Conservation (phyloP, 192 early-diverging fungal genomes). For the Gorgonomyces haynaldii region DNA sequence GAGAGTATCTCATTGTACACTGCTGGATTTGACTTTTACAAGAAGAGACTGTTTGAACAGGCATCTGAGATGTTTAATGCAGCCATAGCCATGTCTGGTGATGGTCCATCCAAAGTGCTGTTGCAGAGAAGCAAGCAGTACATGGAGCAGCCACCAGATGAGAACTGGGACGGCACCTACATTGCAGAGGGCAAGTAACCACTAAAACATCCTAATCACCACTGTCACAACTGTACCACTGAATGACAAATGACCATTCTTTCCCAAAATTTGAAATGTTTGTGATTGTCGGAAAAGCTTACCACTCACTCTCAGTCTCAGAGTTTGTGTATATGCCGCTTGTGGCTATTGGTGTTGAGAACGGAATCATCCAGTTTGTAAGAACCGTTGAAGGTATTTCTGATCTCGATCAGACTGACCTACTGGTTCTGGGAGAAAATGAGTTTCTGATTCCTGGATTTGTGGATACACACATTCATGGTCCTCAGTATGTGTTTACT, state of each 20-base stretch:
- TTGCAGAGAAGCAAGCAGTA: conserved; percentile 24
- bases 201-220: no score
- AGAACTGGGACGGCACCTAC: conserved; percentile 32
- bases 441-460: conserved; percentile 86
- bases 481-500: conserved; percentile 79
- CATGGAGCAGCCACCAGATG: conserved; percentile 20
- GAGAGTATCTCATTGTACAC: conserved; percentile 14
- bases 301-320: conserved; percentile 51
- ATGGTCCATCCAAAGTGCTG: conserved; percentile 30
- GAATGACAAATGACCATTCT: no score
- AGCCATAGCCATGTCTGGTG: conserved; percentile 16
- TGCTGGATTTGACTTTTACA: conserved; percentile 21
- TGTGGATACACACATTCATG: conserved; percentile 90
- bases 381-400: conserved; percentile 14
- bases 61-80: conserved; percentile 11
- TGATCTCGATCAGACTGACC: background rate
- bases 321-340: conserved; percentile 55
- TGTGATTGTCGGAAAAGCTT: conserved; percentile 46
- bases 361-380: conserved; percentile 55
- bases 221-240: no score
- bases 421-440: conserved; percentile 4
- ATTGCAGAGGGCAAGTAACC: conserved; percentile 29
- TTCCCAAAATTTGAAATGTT: no score
- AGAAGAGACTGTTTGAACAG: conserved; percentile 16
- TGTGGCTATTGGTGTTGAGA: conserved; percentile 53